Evolutionary conservation across 257 asterid species (phyloP), one percentile per base, ranked within the genome.

Genomic region (Penstemon barbatus): DNA sequence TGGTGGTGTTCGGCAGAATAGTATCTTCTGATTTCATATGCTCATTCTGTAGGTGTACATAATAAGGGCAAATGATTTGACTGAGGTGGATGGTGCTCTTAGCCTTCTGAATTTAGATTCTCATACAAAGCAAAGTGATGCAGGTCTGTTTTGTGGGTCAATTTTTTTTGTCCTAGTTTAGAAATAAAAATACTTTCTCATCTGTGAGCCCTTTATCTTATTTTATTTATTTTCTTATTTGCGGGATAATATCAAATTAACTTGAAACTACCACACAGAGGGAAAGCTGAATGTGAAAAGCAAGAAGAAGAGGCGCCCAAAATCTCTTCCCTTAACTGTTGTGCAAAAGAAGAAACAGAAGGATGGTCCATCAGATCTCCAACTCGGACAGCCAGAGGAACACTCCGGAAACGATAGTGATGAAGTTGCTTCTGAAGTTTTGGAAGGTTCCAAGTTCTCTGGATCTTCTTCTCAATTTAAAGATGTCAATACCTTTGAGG

Each of bases 61-160:
- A 15, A 74, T 88, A 70, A 81, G 97, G 76, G 85, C 95, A 67
- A 80, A 88, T 75, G 92, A 88, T 63, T 57, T 90, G 80, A 84
- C 72, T 8, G 97, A 88, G 74, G 97, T 90, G 5, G 97, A 90
- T 66, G 96, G 97, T 73, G 96, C 97, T 49, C 96, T 90, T 49
- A 88, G 96, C 81, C 97, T 88, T 62, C 83, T 86, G 33, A 88
- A 78, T 74, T 68, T 90, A 83, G 97, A 90, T 75, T 74, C 89
- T 44, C 83, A 81, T 66, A 75, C 81, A 9, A 90, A 88, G 81
- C 96, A 83, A 81, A 77, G 72, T 40, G 89, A 77, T 68, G 84
- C 82, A 53, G 97, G 96, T 88, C 76, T 68, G 85, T 79, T 72
- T 76, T 10, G 65, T 63, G 10, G 54, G 41, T 46, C 56, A 33